Percentiles rank a stretch among this genome's conserved stretches.
Conservation (phyloP, 805 yeast species). For the Candida andamanensis region DNA sequence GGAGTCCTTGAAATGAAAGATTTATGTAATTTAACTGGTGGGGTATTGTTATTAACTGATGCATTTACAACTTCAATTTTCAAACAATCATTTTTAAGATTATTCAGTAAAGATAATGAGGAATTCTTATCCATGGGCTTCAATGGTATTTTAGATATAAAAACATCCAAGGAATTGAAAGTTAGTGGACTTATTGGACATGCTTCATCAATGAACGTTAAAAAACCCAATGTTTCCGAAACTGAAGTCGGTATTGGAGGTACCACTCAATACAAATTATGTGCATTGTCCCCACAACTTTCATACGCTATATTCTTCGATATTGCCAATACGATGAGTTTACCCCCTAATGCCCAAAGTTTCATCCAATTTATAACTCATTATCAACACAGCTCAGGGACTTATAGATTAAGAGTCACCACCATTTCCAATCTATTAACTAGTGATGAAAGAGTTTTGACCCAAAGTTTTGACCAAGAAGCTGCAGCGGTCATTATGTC, state of each 20-base stretch:
- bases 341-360: slow-evolving; percentile 24
- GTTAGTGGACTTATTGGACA: slow-evolving; percentile 61
- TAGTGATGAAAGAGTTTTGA: slow-evolving; percentile 36
- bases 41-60: slow-evolving; percentile 57
- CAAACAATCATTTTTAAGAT: slow-evolving; percentile 56
- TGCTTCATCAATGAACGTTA: slow-evolving; percentile 53
- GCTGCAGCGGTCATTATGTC: slow-evolving; percentile 61
- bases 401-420: slow-evolving; percentile 55
- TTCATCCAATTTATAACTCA: slow-evolving; percentile 52
- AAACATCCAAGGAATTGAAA: slow-evolving; percentile 45
- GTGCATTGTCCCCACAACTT: slow-evolving; percentile 51
- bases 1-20: slow-evolving; percentile 65
- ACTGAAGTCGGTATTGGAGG: slow-evolving; percentile 93
- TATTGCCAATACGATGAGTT: slow-evolving; percentile 29
- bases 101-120: slow-evolving; percentile 34
- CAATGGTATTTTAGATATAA: slow-evolving; percentile 57
- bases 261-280: slow-evolving; percentile 81
- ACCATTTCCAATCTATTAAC: slow-evolving; percentile 46
- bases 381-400: slow-evolving; percentile 59
- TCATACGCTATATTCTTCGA: slow-evolving; percentile 58
- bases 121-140: slow-evolving; percentile 48
- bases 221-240: slow-evolving; percentile 77
- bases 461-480: slow-evolving; percentile 59
- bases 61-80: slow-evolving; percentile 64
- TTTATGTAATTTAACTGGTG: slow-evolving; percentile 55